Evolutionary conservation across 225 moss, liverwort and hornwort genomes (phyloP).

Genomic region (Thuidium tamariscinum): DNA sequence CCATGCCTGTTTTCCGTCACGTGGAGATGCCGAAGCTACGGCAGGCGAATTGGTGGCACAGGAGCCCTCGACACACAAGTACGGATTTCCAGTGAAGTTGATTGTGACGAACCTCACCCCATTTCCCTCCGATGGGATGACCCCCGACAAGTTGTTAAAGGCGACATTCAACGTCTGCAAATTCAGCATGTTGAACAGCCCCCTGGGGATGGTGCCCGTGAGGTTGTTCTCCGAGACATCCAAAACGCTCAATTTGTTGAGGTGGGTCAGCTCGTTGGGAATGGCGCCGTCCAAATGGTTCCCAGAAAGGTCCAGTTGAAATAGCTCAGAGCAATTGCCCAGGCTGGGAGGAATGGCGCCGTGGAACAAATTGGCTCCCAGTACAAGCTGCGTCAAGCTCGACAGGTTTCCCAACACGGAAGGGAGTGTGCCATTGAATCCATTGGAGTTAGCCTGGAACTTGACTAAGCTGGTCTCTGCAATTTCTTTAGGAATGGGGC

Average conservation of each 20-base stretch:
- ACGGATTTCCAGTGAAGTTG: not conserved
- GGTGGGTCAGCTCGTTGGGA: not conserved
- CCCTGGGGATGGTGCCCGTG: not conserved
- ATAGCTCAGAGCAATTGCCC: not conserved
- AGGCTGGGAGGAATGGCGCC: not conserved
- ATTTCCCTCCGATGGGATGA: not conserved
- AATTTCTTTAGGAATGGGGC: not conserved
- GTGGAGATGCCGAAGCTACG: not conserved
- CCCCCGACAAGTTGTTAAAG: not conserved
- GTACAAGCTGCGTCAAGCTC: not conserved
- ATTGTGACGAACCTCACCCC: not conserved
- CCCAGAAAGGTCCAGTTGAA: not conserved
- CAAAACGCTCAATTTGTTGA: not conserved
- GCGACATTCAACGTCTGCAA: not conserved
- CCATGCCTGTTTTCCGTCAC: too few relatives aligned
- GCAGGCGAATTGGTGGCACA: not conserved
- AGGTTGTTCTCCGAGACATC: not conserved
- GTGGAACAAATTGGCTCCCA: not conserved
- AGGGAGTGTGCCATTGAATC: not conserved
- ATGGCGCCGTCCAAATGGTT: not conserved
- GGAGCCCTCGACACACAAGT: not conserved
- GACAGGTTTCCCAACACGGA: not conserved
- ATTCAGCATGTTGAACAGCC: not conserved
- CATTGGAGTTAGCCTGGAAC: not conserved
- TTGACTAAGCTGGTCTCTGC: not conserved